Conservation (phyloP, 768 basidiomycete genomes). For the Podaxis sp. region DNA sequence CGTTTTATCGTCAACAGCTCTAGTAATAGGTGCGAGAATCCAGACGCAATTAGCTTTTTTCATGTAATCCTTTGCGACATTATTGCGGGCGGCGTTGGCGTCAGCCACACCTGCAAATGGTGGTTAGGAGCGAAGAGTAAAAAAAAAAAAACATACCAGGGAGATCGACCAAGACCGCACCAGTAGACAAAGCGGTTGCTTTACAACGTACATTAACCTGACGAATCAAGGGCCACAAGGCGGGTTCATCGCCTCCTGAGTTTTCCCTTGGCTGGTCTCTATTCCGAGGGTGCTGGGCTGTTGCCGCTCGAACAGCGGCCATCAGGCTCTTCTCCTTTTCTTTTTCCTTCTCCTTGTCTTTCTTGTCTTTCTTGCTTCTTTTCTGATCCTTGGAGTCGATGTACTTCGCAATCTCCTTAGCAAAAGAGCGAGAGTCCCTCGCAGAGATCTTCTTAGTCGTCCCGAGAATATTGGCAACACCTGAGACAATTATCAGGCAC, state of each 20-base stretch:
- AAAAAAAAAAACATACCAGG: slow-evolving; percentile 40
- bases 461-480: slow-evolving; percentile 47
- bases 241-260: slow-evolving; percentile 32
- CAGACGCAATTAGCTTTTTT: slow-evolving; percentile 64
- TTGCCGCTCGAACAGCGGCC: slow-evolving; percentile 30
- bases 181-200: slow-evolving; percentile 51
- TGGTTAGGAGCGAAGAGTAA: not conserved
- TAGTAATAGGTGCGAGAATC: slow-evolving; percentile 65
- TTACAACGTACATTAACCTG: slow-evolving; percentile 61
- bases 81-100: slow-evolving; percentile 62
- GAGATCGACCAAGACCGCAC: slow-evolving; percentile 64
- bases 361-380: slow-evolving; percentile 44
- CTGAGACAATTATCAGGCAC: slow-evolving; percentile 26
- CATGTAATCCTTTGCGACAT: slow-evolving; percentile 66
- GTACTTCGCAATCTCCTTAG: slow-evolving; percentile 57
- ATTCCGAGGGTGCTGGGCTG: slow-evolving; percentile 22
- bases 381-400: slow-evolving; percentile 67
- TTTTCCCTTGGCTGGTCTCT: slow-evolving; percentile 10
- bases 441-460: slow-evolving; percentile 52
- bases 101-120: slow-evolving; percentile 49
- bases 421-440: slow-evolving; percentile 51
- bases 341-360: slow-evolving; percentile 36
- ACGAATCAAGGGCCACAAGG: slow-evolving; percentile 63
- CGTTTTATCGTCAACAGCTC: slow-evolving; percentile 66
- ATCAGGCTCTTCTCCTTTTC: slow-evolving; percentile 35